These are phyloP conservation scores for Aspergillus asperescens DNA, from an alignment of 495 filamentous ascomycete genomes.

Conservation along the genomic window DNA sequence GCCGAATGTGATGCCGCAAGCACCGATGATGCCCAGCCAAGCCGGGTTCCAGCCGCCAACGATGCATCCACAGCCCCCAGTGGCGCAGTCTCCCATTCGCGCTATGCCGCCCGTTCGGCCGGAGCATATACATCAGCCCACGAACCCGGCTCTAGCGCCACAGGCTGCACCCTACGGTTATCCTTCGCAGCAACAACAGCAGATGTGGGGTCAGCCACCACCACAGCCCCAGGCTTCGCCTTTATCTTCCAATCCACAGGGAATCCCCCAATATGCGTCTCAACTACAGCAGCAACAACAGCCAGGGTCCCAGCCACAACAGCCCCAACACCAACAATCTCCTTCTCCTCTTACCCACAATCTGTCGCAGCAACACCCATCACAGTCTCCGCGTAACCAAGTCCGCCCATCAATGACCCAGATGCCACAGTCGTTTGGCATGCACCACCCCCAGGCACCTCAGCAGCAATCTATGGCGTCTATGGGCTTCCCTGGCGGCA, in stretches of 20 bases:
- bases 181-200: slow-evolving; percentile 40
- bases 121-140: slow-evolving; percentile 43
- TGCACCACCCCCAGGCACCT: slow-evolving; percentile 50
- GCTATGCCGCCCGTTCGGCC: slow-evolving; percentile 40
- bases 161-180: slow-evolving; percentile 42
- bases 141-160: slow-evolving; percentile 40
- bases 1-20: slow-evolving; percentile 31
- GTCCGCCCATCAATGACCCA: slow-evolving; percentile 37
- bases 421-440: slow-evolving; percentile 42
- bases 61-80: slow-evolving; percentile 34
- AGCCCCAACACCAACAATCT: slow-evolving; percentile 29
- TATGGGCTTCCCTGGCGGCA: slow-evolving; percentile 37
- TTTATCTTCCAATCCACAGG: slow-evolving; percentile 38
- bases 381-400: slow-evolving; percentile 48
- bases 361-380: slow-evolving; percentile 35
- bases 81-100: slow-evolving; percentile 42
- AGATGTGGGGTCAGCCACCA: slow-evolving; percentile 51
- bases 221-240: slow-evolving; percentile 51
- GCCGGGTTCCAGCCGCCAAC: slow-evolving; percentile 29
- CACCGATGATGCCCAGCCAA: slow-evolving; percentile 40
- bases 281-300: slow-evolving; percentile 24
- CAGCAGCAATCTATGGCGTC: slow-evolving; percentile 55
- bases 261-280: slow-evolving; percentile 42
- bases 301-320: slow-evolving; percentile 14
- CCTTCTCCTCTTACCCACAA: slow-evolving; percentile 42